phyloP scores from a whole-genome alignment of 2,329 filamentous ascomycete species.

The Pseudogymnoascus sp. region DNA sequence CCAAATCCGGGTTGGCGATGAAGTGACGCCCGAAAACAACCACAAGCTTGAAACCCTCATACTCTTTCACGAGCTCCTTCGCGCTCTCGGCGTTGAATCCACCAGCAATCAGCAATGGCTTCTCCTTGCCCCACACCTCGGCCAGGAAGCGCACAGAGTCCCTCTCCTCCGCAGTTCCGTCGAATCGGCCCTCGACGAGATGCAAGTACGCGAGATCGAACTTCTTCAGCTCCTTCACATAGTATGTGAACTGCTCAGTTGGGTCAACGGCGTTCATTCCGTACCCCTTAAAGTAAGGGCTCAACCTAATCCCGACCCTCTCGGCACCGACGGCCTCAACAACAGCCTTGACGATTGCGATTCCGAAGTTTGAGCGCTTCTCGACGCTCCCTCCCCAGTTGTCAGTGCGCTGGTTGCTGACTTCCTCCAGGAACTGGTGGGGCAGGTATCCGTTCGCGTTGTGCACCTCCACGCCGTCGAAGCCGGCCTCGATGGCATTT shows the following conservation, averaged over 20 bases:
- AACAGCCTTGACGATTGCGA: conserved; percentile 48
- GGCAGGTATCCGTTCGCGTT: conserved; percentile 44
- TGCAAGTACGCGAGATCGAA: conserved; percentile 43
- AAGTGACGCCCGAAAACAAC: conserved; percentile 39
- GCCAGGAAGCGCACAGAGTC: conserved; percentile 31
- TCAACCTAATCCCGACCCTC: conserved; percentile 48
- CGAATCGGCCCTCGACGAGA: conserved; percentile 46
- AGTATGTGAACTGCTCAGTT: conserved; percentile 37
- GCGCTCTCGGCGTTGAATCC: conserved; percentile 37
- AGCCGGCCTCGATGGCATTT: conserved; percentile 45
- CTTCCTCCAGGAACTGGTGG: conserved; percentile 50
- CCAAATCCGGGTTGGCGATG: conserved; percentile 39
- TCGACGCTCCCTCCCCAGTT: conserved; percentile 42
- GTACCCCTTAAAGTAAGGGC: conserved; percentile 59
- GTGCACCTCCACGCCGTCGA: conserved; percentile 44
- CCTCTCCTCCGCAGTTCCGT: conserved; percentile 33
- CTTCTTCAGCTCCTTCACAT: conserved; percentile 35
- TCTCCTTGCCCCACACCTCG: conserved; percentile 35
- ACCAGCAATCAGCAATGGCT: conserved; percentile 44
- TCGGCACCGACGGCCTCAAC: conserved; percentile 43
- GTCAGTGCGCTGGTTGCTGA: conserved; percentile 46
- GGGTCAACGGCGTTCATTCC: conserved; percentile 34
- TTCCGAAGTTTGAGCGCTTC: conserved; percentile 41
- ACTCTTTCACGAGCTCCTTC: conserved; percentile 28
- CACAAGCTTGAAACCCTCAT: conserved; percentile 29